Conservation (phyloP, 768 basidiomycete genomes). For the Clitopilus hobsonii region DNA sequence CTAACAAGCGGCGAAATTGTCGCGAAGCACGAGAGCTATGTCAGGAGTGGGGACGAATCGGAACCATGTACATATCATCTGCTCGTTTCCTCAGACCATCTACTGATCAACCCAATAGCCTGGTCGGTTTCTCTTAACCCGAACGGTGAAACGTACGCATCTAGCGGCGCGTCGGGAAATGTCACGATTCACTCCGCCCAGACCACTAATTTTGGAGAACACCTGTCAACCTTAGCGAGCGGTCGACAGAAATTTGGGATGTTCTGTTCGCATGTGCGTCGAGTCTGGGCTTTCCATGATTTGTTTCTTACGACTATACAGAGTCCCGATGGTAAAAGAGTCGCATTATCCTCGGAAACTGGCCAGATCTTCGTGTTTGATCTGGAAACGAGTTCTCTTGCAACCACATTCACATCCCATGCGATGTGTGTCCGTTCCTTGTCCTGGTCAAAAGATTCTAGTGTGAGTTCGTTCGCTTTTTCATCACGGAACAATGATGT, state of each 20-base stretch:
- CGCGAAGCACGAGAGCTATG: slow-evolving; percentile 72
- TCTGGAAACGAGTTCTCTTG: slow-evolving; percentile 58
- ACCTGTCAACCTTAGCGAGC: slow-evolving; percentile 52
- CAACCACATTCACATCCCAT: slow-evolving; percentile 77
- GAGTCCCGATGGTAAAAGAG: slow-evolving; percentile 83
- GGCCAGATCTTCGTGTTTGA: slow-evolving; percentile 91
- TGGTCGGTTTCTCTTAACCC: slow-evolving; percentile 87
- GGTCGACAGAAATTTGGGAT: slow-evolving; percentile 78
- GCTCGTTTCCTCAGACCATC: neutral
- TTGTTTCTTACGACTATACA: slow-evolving; percentile 23
- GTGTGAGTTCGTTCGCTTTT: slow-evolving; percentile 44
- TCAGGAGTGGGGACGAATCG: slow-evolving; percentile 47
- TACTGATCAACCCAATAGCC: slow-evolving; percentile 36
- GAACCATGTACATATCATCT: slow-evolving; percentile 61
- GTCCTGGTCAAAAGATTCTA: slow-evolving; percentile 87
- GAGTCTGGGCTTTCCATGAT: neutral
- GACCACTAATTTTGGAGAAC: slow-evolving; percentile 60
- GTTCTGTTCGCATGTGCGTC: slow-evolving; percentile 61
- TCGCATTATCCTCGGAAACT: slow-evolving; percentile 80
- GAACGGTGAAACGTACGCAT: slow-evolving; percentile 64
- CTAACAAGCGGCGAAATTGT: slow-evolving; percentile 54
- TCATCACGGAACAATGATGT: neutral
- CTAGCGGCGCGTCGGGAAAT: slow-evolving; percentile 68
- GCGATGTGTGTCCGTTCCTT: slow-evolving; percentile 86
- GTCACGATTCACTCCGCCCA: slow-evolving; percentile 70